Evolutionary conservation across 2,329 filamentous ascomycete species (phyloP), one percentile per base, ranked within the genome.

Genomic region (Ophiosphaerella herpotricha): DNA sequence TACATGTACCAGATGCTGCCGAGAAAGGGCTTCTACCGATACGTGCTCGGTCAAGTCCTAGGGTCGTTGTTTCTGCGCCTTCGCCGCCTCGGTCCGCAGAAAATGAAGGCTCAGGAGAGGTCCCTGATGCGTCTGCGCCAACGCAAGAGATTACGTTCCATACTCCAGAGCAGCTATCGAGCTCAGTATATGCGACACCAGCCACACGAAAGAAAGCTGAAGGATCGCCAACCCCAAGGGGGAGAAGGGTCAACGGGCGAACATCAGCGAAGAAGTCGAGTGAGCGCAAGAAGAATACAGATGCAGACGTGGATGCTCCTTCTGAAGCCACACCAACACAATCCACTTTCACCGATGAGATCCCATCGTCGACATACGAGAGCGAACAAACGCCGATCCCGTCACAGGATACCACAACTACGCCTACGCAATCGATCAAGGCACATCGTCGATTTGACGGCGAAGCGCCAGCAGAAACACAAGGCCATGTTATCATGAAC

Each of bases 381-480:
- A 67, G 58, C 59, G 57, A 66, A 14, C 44, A 60, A 34, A 58
- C 58, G 9, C 46, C 52, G 3, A 39, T 63, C n/a, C 48, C 57
- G 4, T 58, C 60, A 2, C 55, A 59, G 47, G 44, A 61, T 33
- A 35, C 37, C n/a, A n/a, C 53, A 18, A 21, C 50, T 24, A 39
- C 46, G 4, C 50, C 57, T 7, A 36, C 57, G 14, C 52, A 54
- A 21, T 35, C 56, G 1, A 57, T 60, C 37, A 66, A 65, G 42
- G 52, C 43, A 4, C 68, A 69, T 38, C 61, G 64, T 37, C 68
- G 70, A 21, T 74, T 74, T 48, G 66, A 58, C 41, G 72, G 69
- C 53, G 71, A 73, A 51, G 71, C 73, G 33, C 70, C 68, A 14
- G 42, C 40, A 5, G 45, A 57, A 4, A 35, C 48, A 11, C 35